Conservation (phyloP, 345 rosid genomes). For the Hibiscus tridactylites region DNA sequence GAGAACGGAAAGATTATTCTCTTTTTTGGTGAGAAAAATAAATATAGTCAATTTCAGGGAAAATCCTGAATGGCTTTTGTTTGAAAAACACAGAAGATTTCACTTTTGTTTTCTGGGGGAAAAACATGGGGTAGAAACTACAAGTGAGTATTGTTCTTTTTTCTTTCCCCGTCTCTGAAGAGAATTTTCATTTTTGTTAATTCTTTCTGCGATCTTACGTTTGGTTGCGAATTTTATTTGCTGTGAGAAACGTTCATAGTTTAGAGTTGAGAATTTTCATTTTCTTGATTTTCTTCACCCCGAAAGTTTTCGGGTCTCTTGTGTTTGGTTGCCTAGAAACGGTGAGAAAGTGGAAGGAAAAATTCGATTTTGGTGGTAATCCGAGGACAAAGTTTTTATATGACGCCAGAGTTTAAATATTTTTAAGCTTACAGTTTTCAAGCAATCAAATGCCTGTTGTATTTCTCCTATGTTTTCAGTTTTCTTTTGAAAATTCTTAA, state of each 20-base stretch:
- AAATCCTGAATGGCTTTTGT: constrained; percentile 26
- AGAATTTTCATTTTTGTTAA: background rate
- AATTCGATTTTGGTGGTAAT: constrained; percentile 8
- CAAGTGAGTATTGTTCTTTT: constrained; percentile 6
- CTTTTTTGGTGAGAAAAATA: constrained; percentile 7
- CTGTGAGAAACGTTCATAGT: constrained; percentile 13
- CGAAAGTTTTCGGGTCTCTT: constrained; percentile 4
- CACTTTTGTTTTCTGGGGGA: constrained; percentile 27
- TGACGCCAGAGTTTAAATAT: background rate
- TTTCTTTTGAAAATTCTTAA: background rate
- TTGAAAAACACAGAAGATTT: constrained; percentile 12
- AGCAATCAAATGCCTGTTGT: background rate
- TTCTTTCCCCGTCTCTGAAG: no score
- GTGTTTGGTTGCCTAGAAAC: constrained; percentile 9
- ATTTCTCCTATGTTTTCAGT: background rate
- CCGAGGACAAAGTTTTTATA: background rate
- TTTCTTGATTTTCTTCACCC: constrained; percentile 4
- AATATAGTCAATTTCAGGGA: background rate
- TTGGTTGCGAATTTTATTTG: constrained; percentile 13
- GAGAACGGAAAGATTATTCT: background rate
- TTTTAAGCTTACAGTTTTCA: no score
- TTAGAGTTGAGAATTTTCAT: constrained; percentile 23
- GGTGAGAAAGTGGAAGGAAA: background rate
- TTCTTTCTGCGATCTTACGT: constrained; percentile 31
- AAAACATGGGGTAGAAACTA: constrained; percentile 40